phyloP scores from a whole-genome alignment of 495 filamentous ascomycete genomes.

The Aspergillus sclerotiicarbonarius region DNA sequence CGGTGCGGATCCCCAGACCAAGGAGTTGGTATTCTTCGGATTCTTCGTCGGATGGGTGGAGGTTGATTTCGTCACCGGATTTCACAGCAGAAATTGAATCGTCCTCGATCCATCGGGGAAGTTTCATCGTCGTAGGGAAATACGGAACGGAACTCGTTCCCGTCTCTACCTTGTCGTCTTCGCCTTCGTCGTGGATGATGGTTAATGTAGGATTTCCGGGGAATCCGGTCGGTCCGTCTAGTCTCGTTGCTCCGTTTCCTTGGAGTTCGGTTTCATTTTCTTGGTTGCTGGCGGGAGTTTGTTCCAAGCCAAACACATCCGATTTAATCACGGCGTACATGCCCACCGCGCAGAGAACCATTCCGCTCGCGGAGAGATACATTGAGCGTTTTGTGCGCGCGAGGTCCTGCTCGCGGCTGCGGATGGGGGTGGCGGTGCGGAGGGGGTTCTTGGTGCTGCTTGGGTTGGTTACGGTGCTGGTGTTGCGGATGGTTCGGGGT shows the following conservation, averaged over 20 bases:
- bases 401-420: slow-evolving; percentile 21
- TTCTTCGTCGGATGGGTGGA: too few species aligned
- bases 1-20: slow-evolving; percentile 82
- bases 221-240: slow-evolving; percentile 44
- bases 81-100: slow-evolving; percentile 40
- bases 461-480: slow-evolving; percentile 26
- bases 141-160: slow-evolving; percentile 80
- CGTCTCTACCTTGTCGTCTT: slow-evolving; percentile 62
- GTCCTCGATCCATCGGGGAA: slow-evolving; percentile 38
- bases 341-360: slow-evolving; percentile 31
- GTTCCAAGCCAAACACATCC: slow-evolving; percentile 37
- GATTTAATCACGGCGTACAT: slow-evolving; percentile 42
- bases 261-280: not conserved
- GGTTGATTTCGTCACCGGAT: slow-evolving; percentile 33
- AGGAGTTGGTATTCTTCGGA: slow-evolving; percentile 85
- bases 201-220: slow-evolving; percentile 37
- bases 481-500: slow-evolving; percentile 4
- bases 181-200: slow-evolving; percentile 50
- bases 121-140: slow-evolving; percentile 71
- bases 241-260: slow-evolving; percentile 27
- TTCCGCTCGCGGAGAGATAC: slow-evolving; percentile 35
- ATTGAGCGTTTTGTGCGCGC: slow-evolving; percentile 34
- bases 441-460: slow-evolving; percentile 29
- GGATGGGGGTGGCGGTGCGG: slow-evolving; percentile 20
- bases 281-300: not conserved